These are phyloP conservation scores for Colletotrichum higginsianum DNA, from an alignment of 2,329 filamentous ascomycete genomes.

Conservation along the genomic window DNA sequence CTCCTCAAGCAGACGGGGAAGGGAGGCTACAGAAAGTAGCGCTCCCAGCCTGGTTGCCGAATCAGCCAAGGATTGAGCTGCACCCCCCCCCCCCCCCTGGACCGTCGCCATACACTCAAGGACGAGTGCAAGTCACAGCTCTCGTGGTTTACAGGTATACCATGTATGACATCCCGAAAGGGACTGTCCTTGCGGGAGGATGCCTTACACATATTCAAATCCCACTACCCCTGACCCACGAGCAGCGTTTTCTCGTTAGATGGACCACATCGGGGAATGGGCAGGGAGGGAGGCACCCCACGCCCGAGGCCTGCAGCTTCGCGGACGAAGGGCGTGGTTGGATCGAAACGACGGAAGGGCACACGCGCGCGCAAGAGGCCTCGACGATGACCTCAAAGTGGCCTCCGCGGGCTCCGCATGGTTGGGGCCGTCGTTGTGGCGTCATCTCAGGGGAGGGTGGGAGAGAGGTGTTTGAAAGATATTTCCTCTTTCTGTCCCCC, in stretches of 20 bases:
- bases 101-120: background rate
- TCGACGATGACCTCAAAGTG: background rate
- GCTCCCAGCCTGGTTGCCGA: background rate
- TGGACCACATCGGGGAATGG: conserved; percentile 24
- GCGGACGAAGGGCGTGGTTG: conserved; percentile 4
- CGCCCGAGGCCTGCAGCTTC: conserved; percentile 1
- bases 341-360: conserved; percentile 27
- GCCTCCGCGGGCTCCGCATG: conserved; percentile 39
- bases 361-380: conserved; percentile 4
- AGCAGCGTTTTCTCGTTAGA: conserved; percentile 17
- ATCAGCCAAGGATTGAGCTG: background rate
- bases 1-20: no score
- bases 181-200: conserved; percentile 12
- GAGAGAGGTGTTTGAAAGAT: conserved; percentile 1
- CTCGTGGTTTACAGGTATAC: background rate
- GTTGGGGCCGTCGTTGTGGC: conserved; percentile 24
- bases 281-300: conserved; percentile 18
- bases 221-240: background rate
- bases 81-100: background rate
- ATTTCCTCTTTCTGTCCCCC: conserved; percentile 9
- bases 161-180: background rate
- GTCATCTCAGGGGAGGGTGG: conserved; percentile 18
- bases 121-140: background rate
- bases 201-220: conserved; percentile 29
- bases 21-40: background rate